Base-by-base conservation (phyloP, 345 rosid species). In the Populus ilicifolia region DNA sequence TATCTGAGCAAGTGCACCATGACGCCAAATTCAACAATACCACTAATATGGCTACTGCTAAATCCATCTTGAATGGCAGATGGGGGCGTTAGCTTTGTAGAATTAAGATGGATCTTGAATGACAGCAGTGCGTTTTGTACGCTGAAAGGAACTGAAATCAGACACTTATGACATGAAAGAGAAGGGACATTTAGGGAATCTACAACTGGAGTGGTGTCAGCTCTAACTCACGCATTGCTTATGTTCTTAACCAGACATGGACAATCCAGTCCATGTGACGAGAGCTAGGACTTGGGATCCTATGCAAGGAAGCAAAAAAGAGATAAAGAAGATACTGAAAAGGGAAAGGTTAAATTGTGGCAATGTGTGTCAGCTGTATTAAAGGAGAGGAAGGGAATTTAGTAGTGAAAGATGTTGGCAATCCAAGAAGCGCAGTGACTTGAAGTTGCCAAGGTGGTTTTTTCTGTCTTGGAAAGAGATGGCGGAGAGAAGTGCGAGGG, bases 1-100 rank as follows among this genome's bases (percentile, higher is more conserved):
- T 75, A 54, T 75, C 74, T 72, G 85, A 77, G 83, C 29, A 39
- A 74, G 72, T n/a, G 77, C 83, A 14, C 84, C 70, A 35, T 9
- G 79, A 43, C 17, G 73, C 43, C 71, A 54, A 16, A 52, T 61
- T 35, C 52, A 83, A 70, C 72, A 74, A 63, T 59, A 89, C 1
- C 76, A 84, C 54, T 61, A 83, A 38, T 9, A 69, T 23, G 3
- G 79, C 33, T 16, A 59, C 46, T 50, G 33, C 48, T 2, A 6
- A 29, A 12, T 41, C 75, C 79, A 71, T 75, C 48, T 52, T 80
- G 38, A 14, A 14, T 10, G 50, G 50, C 3, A 46, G 50, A 46
- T 46, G 17, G 50, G 48, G 50, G 50, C 1, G 5, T 59, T 13
- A 46, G 50, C 3, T 9, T n/a, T n/a, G 10, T 59, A 23, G 64